Percentiles rank a stretch among this genome's conserved stretches.
These are phyloP conservation scores for Cladophialophora exuberans DNA, from an alignment of 2,329 filamentous ascomycete genomes.

Conservation along the genomic window DNA sequence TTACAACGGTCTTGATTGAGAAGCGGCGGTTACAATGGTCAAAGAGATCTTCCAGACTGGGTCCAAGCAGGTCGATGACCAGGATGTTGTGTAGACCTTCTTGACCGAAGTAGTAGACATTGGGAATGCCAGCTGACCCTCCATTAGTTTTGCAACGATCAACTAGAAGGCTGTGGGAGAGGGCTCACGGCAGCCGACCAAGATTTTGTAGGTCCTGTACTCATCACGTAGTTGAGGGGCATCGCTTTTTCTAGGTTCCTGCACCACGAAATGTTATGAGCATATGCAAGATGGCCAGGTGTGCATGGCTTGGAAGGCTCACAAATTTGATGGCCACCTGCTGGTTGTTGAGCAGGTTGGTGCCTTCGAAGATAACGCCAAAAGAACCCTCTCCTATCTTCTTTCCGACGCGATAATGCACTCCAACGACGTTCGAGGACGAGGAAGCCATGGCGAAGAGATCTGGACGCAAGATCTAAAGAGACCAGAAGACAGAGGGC, in stretches of 20 bases:
- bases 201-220: conserved; percentile 98
- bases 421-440: conserved; percentile 95
- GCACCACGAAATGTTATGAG: conserved; percentile 22
- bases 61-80: conserved; percentile 93
- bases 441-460: conserved; percentile 71
- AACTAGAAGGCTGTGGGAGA: background rate
- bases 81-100: conserved; percentile 98
- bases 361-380: conserved; percentile 98
- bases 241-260: conserved; percentile 99
- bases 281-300: conserved; percentile 30
- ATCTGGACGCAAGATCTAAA: background rate
- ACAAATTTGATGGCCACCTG: conserved; percentile 99
- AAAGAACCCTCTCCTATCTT: conserved; percentile 99
- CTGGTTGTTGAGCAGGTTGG: conserved; percentile 97
- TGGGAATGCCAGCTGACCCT: conserved; percentile 84
- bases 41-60: conserved; percentile 80
- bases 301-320: conserved; percentile 41
- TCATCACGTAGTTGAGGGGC: conserved; percentile 97
- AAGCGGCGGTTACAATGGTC: conserved; percentile 96
- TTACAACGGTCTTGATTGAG: conserved; percentile 95
- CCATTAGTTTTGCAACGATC: conserved; percentile 23
- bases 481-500: background rate
- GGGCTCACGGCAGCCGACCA: conserved; percentile 95
- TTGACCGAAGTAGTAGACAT: conserved; percentile 99
- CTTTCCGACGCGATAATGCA: conserved; percentile 98